Evolutionary conservation across 495 filamentous ascomycete genomes (phyloP).

Genomic region (Xylaria scruposa): DNA sequence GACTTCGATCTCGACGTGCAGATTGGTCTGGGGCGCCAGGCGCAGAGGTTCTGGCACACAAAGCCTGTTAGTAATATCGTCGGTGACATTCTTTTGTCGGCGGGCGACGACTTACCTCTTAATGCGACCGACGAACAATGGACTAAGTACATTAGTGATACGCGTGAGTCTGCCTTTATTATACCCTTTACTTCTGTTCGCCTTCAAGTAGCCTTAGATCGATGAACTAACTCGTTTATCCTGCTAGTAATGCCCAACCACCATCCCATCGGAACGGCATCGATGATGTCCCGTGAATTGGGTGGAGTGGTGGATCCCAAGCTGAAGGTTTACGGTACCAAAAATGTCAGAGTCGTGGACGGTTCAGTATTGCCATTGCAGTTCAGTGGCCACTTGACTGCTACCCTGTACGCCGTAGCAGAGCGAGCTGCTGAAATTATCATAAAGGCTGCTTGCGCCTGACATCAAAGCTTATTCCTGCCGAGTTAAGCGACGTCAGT

Average conservation of each 20-base stretch:
- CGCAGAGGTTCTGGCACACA: slow-evolving; percentile 38
- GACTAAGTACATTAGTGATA: slow-evolving; percentile 32
- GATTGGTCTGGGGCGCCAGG: slow-evolving; percentile 34
- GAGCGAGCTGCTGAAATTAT: slow-evolving; percentile 63
- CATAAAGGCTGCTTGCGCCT: slow-evolving; percentile 39
- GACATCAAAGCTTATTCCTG: slow-evolving; percentile 48
- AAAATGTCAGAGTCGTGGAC: slow-evolving; percentile 59
- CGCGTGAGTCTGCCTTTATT: slow-evolving; percentile 24
- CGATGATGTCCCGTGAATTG: slow-evolving; percentile 48
- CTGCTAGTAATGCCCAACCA: slow-evolving; percentile 34
- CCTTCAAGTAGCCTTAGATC: neutral
- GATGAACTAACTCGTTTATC: neutral
- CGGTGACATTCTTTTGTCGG: slow-evolving; percentile 26
- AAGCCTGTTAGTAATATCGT: slow-evolving; percentile 32
- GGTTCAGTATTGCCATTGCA: slow-evolving; percentile 57
- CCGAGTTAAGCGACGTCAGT: neutral
- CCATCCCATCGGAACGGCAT: slow-evolving; percentile 46
- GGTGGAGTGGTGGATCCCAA: slow-evolving; percentile 57
- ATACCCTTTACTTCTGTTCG: neutral
- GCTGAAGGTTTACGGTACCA: slow-evolving; percentile 61
- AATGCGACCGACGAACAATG: slow-evolving; percentile 43
- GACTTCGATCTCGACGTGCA: slow-evolving; percentile 44
- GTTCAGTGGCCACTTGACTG: slow-evolving; percentile 53
- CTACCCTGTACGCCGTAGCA: slow-evolving; percentile 59
- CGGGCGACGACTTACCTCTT: slow-evolving; percentile 25